A percentile compares a stretch with the other conserved stretches of the same genome.
phyloP scores from a whole-genome alignment of 768 basidiomycete species.

The Crucibulum laeve region DNA sequence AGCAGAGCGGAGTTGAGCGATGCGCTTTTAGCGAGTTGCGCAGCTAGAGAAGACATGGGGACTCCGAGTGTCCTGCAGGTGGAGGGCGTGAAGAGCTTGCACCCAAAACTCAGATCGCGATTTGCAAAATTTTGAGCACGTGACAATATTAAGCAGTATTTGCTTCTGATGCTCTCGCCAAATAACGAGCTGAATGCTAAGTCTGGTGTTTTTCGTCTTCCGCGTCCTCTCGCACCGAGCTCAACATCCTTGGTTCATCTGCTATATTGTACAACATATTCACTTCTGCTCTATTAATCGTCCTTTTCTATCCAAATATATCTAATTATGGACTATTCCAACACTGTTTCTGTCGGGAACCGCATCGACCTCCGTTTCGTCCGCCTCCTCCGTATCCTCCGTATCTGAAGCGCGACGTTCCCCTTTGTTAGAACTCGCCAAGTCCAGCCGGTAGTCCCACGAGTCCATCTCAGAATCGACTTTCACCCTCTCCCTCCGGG shows the following conservation, averaged over 20 bases:
- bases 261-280: too few species aligned
- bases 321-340: neutral
- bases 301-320: neutral
- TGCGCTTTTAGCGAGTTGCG: constrained; percentile 72
- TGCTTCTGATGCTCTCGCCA: neutral
- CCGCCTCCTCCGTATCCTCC: neutral
- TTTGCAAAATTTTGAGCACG: constrained; percentile 1
- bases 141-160: neutral
- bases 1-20: constrained; percentile 79
- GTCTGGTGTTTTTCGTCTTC: too few species aligned
- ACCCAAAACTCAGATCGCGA: neutral
- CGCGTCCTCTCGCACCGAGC: too few species aligned
- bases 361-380: neutral
- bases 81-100: neutral
- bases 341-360: constrained; percentile 1
- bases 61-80: neutral
- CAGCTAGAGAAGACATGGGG: constrained; percentile 66
- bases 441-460: constrained; percentile 5
- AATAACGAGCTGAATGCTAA: neutral
- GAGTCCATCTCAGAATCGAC: constrained; percentile 2
- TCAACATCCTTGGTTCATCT: too few species aligned
- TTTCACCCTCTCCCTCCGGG: constrained; percentile 1
- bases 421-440: neutral
- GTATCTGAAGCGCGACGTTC: constrained; percentile 1
- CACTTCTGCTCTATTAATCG: neutral